phyloP scores from a whole-genome alignment of 257 asterid species.

The Catharanthus roseus region DNA sequence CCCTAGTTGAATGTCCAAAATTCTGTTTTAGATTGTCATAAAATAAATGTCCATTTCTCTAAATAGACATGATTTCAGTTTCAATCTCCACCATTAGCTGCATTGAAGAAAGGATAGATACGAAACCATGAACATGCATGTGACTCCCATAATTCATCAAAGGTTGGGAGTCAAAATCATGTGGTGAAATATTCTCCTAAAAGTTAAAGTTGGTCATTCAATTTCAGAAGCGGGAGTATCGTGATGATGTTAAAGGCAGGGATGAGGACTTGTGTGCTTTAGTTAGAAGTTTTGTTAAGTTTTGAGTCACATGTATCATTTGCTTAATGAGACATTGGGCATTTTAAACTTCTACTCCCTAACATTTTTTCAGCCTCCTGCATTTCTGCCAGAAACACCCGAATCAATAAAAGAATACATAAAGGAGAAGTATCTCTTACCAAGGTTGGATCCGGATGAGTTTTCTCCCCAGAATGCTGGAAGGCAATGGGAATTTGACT shows the following conservation, averaged over 20 bases:
- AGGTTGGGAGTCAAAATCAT: neutral
- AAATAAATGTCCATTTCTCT: neutral
- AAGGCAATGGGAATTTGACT: slow-evolving; percentile 95
- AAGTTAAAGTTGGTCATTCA: neutral
- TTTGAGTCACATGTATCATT: neutral
- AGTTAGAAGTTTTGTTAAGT: neutral
- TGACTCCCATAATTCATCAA: neutral
- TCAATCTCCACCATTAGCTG: neutral
- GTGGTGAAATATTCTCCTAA: neutral
- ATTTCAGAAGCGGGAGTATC: neutral
- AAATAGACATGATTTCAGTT: neutral
- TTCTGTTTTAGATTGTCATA: neutral
- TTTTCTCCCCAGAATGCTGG: slow-evolving; percentile 79
- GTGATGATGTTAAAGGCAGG: neutral
- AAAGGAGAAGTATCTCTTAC: slow-evolving; percentile 59
- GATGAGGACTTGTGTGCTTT: neutral
- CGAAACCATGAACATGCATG: neutral
- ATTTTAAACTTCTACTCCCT: neutral
- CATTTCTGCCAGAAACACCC: slow-evolving; percentile 83
- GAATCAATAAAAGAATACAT: slow-evolving; percentile 59
- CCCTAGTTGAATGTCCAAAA: neutral
- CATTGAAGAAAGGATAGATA: neutral
- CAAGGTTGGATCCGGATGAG: slow-evolving; percentile 73
- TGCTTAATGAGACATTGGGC: neutral
- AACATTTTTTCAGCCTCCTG: slow-evolving; percentile 68